A percentile compares a stretch with the other conserved stretches of the same genome.
Evolutionary conservation across 768 basidiomycete genomes (phyloP).

Genomic region (Boletus rubescentipes): DNA sequence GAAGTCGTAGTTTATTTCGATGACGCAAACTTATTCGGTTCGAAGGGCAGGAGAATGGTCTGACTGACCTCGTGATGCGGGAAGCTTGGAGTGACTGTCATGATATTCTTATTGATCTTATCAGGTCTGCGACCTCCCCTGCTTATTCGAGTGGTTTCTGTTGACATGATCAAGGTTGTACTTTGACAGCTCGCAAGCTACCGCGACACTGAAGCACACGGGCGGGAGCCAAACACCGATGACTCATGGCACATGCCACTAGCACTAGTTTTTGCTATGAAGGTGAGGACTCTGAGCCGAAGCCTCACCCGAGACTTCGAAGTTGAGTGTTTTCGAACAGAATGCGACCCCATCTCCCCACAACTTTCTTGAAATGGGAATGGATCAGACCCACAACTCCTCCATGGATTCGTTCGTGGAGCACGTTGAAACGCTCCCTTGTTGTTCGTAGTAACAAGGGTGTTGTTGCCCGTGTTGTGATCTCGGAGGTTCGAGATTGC

Average conservation of each 20-base stretch:
- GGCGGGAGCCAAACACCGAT: neutral
- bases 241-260: no score
- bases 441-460: slow-evolving; percentile 32
- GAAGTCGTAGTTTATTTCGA: slow-evolving; percentile 64
- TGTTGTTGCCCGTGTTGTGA: slow-evolving; percentile 53
- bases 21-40: slow-evolving; percentile 51
- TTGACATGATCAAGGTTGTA: no score
- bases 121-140: slow-evolving; percentile 20
- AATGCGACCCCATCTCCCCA: slow-evolving; percentile 30
- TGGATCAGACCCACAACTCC: slow-evolving; percentile 42
- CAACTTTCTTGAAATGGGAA: slow-evolving; percentile 28
- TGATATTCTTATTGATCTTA: slow-evolving; percentile 59
- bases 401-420: slow-evolving; percentile 52
- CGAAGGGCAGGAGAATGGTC: slow-evolving; percentile 53
- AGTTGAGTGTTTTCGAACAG: slow-evolving; percentile 15
- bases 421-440: neutral
- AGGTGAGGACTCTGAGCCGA: neutral
- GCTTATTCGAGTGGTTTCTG: neutral
- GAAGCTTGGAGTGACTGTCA: slow-evolving; percentile 63
- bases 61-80: slow-evolving; percentile 69
- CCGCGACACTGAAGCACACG: neutral
- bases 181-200: no score
- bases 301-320: neutral
- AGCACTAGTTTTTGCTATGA: neutral
- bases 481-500: slow-evolving; percentile 68